These are phyloP conservation scores for Rhodamnia rubescens DNA, from an alignment of 345 rosid genomes.

Conservation along the genomic window DNA sequence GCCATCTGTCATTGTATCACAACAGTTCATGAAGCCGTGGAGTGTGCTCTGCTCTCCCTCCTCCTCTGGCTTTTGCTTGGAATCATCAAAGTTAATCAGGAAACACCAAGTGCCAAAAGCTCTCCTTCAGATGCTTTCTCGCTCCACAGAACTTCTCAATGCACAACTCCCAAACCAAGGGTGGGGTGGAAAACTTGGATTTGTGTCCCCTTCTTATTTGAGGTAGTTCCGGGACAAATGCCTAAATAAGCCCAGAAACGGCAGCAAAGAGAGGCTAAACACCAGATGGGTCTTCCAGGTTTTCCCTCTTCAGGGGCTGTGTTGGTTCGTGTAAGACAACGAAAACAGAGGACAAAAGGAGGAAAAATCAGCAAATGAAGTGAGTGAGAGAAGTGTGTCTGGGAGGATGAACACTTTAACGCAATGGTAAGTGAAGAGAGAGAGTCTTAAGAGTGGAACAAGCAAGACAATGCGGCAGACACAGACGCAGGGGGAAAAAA, in stretches of 20 bases:
- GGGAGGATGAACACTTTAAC: neutral
- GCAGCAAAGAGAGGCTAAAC: slow-evolving; percentile 9
- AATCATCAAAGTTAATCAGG: slow-evolving; percentile 1
- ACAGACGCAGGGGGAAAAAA: slow-evolving; percentile 4
- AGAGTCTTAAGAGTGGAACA: slow-evolving; percentile 18
- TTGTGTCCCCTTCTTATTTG: neutral
- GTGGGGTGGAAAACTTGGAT: neutral
- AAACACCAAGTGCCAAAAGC: neutral
- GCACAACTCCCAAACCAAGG: neutral
- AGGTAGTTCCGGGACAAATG: neutral
- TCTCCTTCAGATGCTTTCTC: neutral
- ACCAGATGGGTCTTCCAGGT: slow-evolving; percentile 7
- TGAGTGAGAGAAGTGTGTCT: neutral
- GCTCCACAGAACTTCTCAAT: neutral
- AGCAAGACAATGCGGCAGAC: slow-evolving; percentile 73
- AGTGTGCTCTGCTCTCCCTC: neutral
- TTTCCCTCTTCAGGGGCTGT: slow-evolving; percentile 1
- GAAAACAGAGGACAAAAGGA: slow-evolving; percentile 3
- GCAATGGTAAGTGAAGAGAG: slow-evolving; percentile 6
- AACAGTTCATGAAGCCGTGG: slow-evolving; percentile 18
- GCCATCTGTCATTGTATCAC: slow-evolving; percentile 74
- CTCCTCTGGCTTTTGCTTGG: slow-evolving; percentile 2
- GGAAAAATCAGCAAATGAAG: slow-evolving; percentile 2
- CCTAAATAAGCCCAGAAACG: slow-evolving; percentile 2
- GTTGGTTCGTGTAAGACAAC: neutral